phyloP scores from a whole-genome alignment of 306 rosid genomes.

The Lithocarpus polystachyus region DNA sequence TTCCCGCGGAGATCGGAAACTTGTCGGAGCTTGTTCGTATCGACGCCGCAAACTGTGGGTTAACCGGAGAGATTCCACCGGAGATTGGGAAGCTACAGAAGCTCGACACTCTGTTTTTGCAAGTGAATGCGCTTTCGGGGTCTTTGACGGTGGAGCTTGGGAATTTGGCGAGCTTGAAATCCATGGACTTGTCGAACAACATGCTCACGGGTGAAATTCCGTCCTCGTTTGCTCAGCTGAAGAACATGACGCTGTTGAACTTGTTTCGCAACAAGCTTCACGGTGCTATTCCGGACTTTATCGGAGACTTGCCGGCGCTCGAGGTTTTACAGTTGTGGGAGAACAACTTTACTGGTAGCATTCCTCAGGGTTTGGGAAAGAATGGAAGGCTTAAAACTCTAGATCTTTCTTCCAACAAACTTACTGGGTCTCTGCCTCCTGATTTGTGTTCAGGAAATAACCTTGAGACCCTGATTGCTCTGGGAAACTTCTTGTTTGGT shows the following conservation, averaged over 20 bases:
- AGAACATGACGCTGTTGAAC: conserved; percentile 73
- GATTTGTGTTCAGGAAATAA: conserved; percentile 68
- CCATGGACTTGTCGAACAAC: conserved; percentile 93
- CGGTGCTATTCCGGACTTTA: conserved; percentile 85
- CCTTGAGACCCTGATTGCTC: conserved; percentile 71
- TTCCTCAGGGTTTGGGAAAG: conserved; percentile 73
- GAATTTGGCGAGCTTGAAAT: conserved; percentile 57
- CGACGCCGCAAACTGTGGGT: conserved; percentile 79
- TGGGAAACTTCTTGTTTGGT: conserved; percentile 75
- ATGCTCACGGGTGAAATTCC: conserved; percentile 78
- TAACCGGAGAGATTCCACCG: conserved; percentile 76
- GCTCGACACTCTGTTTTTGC: conserved; percentile 85
- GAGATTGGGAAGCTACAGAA: conserved; percentile 70
- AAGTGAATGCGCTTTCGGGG: conserved; percentile 81
- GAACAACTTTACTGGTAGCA: conserved; percentile 84
- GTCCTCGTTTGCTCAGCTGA: conserved; percentile 47
- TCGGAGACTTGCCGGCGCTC: conserved; percentile 66
- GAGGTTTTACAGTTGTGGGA: conserved; percentile 93
- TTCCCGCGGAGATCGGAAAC: conserved; percentile 82
- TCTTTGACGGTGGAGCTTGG: conserved; percentile 73
- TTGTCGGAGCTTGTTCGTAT: conserved; percentile 63
- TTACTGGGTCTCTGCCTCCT: conserved; percentile 81
- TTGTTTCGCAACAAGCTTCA: conserved; percentile 84
- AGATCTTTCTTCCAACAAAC: conserved; percentile 82
- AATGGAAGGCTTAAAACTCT: conserved; percentile 66